phyloP scores from a whole-genome alignment of 2,329 filamentous ascomycete species.

The Alternaria brassicae region DNA sequence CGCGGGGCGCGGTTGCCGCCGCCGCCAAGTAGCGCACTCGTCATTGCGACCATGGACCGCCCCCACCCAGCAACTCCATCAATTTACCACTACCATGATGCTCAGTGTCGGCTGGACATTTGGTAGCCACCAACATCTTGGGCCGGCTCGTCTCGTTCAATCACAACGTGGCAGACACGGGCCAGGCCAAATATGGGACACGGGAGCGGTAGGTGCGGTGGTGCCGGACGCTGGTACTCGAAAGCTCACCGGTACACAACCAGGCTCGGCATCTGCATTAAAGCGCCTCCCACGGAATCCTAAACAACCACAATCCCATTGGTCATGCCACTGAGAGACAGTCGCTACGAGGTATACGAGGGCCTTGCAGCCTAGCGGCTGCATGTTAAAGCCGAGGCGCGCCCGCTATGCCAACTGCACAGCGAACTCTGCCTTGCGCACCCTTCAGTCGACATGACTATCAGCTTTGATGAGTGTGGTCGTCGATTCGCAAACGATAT shows the following conservation, averaged over 20 bases:
- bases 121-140: neutral
- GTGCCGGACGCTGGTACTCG: neutral
- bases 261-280: neutral
- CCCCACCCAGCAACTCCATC: neutral
- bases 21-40: neutral
- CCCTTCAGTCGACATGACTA: neutral
- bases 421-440: neutral
- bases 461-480: slow-evolving; percentile 4
- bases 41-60: neutral
- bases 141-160: neutral
- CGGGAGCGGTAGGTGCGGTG: neutral
- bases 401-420: neutral
- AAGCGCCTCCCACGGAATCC: neutral
- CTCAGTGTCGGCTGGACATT: neutral
- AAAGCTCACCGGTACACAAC: neutral
- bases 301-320: neutral
- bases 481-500: slow-evolving; percentile 3
- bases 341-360: neutral
- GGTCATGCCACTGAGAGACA: neutral
- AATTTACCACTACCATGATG: neutral
- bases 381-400: neutral
- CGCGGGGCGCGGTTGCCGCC: neutral
- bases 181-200: neutral
- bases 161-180: neutral
- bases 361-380: neutral